These are phyloP conservation scores for Craterostigma plantagineum DNA, from an alignment of 257 asterid species.

Conservation along the genomic window DNA sequence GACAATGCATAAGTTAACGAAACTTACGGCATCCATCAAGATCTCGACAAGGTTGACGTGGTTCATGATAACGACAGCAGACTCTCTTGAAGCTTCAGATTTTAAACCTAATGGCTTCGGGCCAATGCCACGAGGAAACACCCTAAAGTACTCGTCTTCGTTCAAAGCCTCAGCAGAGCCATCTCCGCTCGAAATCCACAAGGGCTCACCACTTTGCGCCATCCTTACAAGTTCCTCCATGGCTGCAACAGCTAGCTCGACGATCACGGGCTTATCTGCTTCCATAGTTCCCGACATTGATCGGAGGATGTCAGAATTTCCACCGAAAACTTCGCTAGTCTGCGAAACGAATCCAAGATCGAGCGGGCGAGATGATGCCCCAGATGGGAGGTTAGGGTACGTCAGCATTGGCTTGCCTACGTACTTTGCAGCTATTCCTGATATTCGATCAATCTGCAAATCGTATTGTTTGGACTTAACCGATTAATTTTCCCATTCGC, in stretches of 20 bases:
- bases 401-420: constrained; percentile 51
- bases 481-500: no score
- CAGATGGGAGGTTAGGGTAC: constrained; percentile 27
- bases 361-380: constrained; percentile 23
- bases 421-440: constrained; percentile 58
- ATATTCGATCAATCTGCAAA: constrained; percentile 51
- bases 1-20: no score
- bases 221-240: constrained; percentile 60
- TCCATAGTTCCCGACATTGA: constrained; percentile 46
- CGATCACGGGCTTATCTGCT: constrained; percentile 48
- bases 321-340: constrained; percentile 28
- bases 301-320: constrained; percentile 33
- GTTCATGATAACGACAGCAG: constrained; percentile 84
- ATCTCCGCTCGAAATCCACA: constrained; percentile 30
- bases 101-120: constrained; percentile 66
- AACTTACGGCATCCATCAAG: constrained; percentile 76
- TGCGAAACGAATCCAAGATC: constrained; percentile 37
- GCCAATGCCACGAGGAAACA: constrained; percentile 87
- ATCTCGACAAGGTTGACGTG: constrained; percentile 70
- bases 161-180: constrained; percentile 20
- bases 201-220: constrained; percentile 55
- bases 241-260: constrained; percentile 70
- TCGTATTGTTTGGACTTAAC: not conserved
- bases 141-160: constrained; percentile 59
- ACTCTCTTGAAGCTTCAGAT: constrained; percentile 80